phyloP scores from a whole-genome alignment of 2,329 filamentous ascomycete genomes.

The Epichloe gansuensis region DNA sequence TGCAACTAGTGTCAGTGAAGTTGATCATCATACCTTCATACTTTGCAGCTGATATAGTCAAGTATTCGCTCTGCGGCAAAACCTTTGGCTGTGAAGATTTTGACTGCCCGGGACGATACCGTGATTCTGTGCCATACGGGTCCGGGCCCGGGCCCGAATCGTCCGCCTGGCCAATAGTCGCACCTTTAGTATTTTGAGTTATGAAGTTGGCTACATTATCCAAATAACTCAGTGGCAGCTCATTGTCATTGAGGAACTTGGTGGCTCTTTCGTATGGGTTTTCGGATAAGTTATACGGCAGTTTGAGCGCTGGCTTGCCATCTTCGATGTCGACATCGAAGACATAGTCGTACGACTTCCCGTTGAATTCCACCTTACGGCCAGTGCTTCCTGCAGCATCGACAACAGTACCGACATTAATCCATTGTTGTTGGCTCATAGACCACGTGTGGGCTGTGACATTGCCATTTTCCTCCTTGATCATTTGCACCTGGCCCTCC shows the following conservation, averaged over 20 bases:
- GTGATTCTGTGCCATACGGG: slow-evolving; percentile 64
- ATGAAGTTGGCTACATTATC: slow-evolving; percentile 94
- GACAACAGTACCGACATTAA: slow-evolving; percentile 87
- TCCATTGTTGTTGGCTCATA: slow-evolving; percentile 56
- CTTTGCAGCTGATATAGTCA: slow-evolving; percentile 66
- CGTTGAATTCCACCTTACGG: slow-evolving; percentile 62
- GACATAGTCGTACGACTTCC: slow-evolving; percentile 88
- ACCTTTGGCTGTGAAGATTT: slow-evolving; percentile 40
- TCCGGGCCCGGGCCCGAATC: slow-evolving; percentile 46
- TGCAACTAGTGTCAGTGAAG: not conserved
- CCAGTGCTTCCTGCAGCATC: slow-evolving; percentile 76
- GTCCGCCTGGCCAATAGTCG: slow-evolving; percentile 57
- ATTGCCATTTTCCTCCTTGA: slow-evolving; percentile 67
- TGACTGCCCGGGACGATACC: slow-evolving; percentile 57
- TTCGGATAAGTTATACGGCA: slow-evolving; percentile 87
- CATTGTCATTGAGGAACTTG: slow-evolving; percentile 82
- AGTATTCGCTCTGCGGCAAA: slow-evolving; percentile 68
- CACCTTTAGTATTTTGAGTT: slow-evolving; percentile 75
- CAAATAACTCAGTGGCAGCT: slow-evolving; percentile 75
- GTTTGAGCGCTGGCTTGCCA: slow-evolving; percentile 79
- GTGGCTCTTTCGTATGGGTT: slow-evolving; percentile 87
- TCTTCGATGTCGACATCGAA: slow-evolving; percentile 96
- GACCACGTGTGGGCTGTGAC: slow-evolving; percentile 89
- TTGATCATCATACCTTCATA: slow-evolving; percentile 34
- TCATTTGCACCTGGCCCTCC: slow-evolving; percentile 91